Percentiles rank a stretch among this genome's conserved stretches.
phyloP scores from a whole-genome alignment of 2,329 filamentous ascomycete species.

The Arthrobotrys sphaeroides region DNA sequence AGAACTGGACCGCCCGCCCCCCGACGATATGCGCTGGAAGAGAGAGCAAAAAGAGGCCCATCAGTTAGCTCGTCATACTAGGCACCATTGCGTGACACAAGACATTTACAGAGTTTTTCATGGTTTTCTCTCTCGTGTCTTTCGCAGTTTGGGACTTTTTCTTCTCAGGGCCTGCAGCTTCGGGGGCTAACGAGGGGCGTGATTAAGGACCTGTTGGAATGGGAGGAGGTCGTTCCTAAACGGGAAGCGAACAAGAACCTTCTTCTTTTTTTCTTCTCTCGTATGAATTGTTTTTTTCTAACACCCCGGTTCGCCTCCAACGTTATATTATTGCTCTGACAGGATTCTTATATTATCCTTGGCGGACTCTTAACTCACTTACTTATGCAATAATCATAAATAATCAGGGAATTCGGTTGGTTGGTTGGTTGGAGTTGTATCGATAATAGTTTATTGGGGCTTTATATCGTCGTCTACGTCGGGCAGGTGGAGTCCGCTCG shows the following conservation, averaged over 20 bases:
- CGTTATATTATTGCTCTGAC: conserved; percentile 15
- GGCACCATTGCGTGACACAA: conserved; percentile 54
- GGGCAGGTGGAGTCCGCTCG: conserved; percentile 25
- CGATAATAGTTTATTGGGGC: neutral
- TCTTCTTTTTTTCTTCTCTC: neutral
- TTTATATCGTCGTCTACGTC: conserved; percentile 40
- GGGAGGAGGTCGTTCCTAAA: conserved; percentile 7
- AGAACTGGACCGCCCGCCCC: too few species aligned
- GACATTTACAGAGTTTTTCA: conserved; percentile 34
- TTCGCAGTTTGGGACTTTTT: conserved; percentile 3
- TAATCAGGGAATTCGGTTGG: neutral
- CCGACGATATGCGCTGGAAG: neutral
- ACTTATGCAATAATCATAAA: neutral
- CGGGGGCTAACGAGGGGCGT: too few species aligned
- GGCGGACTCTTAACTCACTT: conserved; percentile 6
- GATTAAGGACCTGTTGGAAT: conserved; percentile 4
- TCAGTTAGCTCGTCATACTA: conserved; percentile 43
- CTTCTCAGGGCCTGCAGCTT: conserved; percentile 14
- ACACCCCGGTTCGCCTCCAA: conserved; percentile 9
- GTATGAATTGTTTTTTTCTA: too few species aligned
- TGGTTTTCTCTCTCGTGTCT: neutral
- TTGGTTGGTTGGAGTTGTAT: too few species aligned
- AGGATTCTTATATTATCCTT: conserved; percentile 22
- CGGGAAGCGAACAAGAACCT: conserved; percentile 12
- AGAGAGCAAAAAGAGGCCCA: conserved; percentile 14